Evolutionary conservation across 257 asterid genomes (phyloP).

Genomic region (Gynochthodes officinalis): DNA sequence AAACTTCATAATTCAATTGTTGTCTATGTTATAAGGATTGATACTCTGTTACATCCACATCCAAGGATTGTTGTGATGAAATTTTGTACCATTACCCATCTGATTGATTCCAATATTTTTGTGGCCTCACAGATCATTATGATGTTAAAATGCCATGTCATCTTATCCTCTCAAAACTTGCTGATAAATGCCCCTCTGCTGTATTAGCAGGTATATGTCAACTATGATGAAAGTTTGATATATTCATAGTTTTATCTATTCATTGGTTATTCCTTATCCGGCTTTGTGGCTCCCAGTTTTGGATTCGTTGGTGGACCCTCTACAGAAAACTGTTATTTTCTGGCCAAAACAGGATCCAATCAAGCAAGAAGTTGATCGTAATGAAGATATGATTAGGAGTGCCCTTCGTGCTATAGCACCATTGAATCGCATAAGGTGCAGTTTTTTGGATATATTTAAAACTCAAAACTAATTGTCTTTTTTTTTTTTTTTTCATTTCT

Average conservation of each 20-base stretch:
- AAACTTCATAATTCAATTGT: background rate
- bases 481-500: constrained; percentile 2
- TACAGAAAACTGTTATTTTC: constrained; percentile 80
- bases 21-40: background rate
- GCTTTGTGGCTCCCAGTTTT: constrained; percentile 44
- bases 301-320: constrained; percentile 96
- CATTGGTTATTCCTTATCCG: constrained; percentile 11
- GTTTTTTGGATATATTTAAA: background rate
- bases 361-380: constrained; percentile 98
- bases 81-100: background rate
- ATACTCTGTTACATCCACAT: background rate
- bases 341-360: constrained; percentile 95
- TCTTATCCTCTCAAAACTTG: constrained; percentile 94
- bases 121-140: constrained; percentile 69
- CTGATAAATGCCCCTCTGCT: constrained; percentile 96
- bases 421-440: constrained; percentile 81
- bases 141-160: constrained; percentile 99
- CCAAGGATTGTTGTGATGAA: background rate
- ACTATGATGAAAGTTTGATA: background rate
- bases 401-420: constrained; percentile 94
- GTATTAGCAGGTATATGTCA: constrained; percentile 86
- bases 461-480: background rate
- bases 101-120: constrained; percentile 10
- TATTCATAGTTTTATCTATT: background rate
- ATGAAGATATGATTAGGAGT: constrained; percentile 96